Evolutionary conservation across 306 rosid species (phyloP).

Genomic region (Ormosia semicastrata): DNA sequence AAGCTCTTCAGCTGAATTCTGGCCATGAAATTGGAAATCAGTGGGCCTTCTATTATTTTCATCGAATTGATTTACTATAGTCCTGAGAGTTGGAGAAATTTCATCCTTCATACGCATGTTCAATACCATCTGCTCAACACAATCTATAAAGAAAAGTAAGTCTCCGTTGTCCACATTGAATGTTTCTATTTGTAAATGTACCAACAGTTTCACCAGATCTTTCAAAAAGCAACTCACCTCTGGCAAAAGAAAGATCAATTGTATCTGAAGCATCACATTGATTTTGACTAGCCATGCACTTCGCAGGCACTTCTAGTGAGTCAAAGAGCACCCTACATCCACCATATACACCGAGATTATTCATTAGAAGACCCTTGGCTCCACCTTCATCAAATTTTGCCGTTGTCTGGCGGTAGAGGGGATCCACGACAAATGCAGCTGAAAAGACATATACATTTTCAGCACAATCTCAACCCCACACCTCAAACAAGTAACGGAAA

Average conservation of each 20-base stretch:
- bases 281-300: constrained; percentile 51
- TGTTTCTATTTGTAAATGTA: constrained; percentile 19
- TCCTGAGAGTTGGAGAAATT: constrained; percentile 84
- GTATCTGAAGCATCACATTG: constrained; percentile 56
- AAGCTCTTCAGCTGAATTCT: constrained; percentile 42
- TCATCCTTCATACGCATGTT: constrained; percentile 67
- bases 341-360: constrained; percentile 88
- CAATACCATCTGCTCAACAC: constrained; percentile 73
- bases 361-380: constrained; percentile 93
- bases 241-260: constrained; percentile 83
- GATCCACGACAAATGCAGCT: constrained; percentile 97
- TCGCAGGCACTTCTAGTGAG: constrained; percentile 80
- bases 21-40: constrained; percentile 40
- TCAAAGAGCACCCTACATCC: constrained; percentile 89
- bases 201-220: constrained; percentile 26
- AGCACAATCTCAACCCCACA: constrained; percentile 28
- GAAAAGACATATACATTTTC: constrained; percentile 38
- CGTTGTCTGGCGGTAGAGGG: constrained; percentile 92
- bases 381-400: constrained; percentile 99
- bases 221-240: constrained; percentile 55
- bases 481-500: constrained; percentile 27
- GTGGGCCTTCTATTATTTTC: constrained; percentile 79
- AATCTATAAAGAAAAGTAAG: constrained; percentile 45
- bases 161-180: constrained; percentile 5
- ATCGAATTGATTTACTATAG: constrained; percentile 69